These are phyloP conservation scores for Nannizziopsis arthrosporioides DNA, from an alignment of 2,329 filamentous ascomycete genomes.

Conservation along the genomic window DNA sequence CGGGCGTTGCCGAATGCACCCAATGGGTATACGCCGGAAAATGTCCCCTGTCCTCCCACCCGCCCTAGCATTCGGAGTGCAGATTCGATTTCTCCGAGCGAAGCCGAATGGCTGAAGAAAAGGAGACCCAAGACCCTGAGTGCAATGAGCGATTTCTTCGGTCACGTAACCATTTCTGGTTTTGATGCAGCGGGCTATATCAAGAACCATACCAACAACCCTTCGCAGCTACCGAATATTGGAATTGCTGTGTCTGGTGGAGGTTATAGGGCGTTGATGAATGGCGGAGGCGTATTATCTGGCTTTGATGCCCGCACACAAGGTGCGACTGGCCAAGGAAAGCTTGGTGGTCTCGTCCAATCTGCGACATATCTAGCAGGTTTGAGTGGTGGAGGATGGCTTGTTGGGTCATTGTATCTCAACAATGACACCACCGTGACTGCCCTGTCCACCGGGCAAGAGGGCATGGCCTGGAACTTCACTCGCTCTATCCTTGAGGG, in stretches of 20 bases:
- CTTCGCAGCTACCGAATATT: constrained; percentile 52
- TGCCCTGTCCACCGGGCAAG: constrained; percentile 38
- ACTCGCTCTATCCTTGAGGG: constrained; percentile 50
- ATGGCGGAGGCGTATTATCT: constrained; percentile 65
- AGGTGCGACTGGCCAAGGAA: constrained; percentile 49
- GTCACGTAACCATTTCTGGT: constrained; percentile 58
- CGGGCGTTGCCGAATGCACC: constrained; percentile 45
- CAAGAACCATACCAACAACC: constrained; percentile 45
- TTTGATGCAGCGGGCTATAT: constrained; percentile 71
- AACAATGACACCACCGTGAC: constrained; percentile 66
- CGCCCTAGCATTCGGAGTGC: constrained; percentile 59
- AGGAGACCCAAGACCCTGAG: constrained; percentile 61
- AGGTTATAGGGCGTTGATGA: constrained; percentile 77
- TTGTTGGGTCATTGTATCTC: constrained; percentile 66
- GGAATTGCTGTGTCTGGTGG: constrained; percentile 71
- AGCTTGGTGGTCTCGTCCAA: constrained; percentile 71
- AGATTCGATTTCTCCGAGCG: constrained; percentile 51
- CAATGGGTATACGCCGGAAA: constrained; percentile 59
- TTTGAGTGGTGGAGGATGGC: constrained; percentile 72
- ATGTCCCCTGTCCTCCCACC: constrained; percentile 56
- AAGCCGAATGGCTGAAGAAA: constrained; percentile 60
- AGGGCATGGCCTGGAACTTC: constrained; percentile 50
- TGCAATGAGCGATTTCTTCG: constrained; percentile 64
- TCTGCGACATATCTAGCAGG: constrained; percentile 69
- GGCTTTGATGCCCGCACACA: constrained; percentile 66